Evolutionary conservation across 306 rosid genomes (phyloP), one percentile per base, ranked within the genome.

Genomic region (Cicer chorassanicum): DNA sequence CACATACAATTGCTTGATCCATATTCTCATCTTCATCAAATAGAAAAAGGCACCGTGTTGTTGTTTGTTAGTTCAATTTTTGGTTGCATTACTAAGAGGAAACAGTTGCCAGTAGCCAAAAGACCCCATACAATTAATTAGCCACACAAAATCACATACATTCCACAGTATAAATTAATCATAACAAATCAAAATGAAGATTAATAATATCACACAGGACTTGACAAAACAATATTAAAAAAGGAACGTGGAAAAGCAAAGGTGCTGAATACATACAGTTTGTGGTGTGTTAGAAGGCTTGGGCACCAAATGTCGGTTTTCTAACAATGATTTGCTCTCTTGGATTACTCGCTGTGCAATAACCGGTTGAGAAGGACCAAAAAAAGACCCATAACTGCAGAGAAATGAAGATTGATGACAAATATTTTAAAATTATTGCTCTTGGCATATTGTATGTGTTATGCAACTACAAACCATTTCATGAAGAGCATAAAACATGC

Each of bases 301-400:
- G 55, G 96, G 50, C 9, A 88, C 54, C 87, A 91, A 83, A 68
- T 93, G 93, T 64, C 85, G 84, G 76, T 77, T 93, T 83, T 88
- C 97, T 78, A 91, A 66, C 67, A 93, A 63, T 1, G 97, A 91
- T 84, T 89, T 91, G 92, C 96, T 89, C 88, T 93, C 98, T 83
- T 91, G 97, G 63, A 93, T 93, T 43, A 93, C 98, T 87, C 98
- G 82, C 43, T 84, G 88, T 45, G 98, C 85, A 73, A 93, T 89
- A 75, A 85, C 86, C 16, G 98, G 97, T 77, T 87, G 89, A 72
- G 97, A 88, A 41, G 97, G 92, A 50, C 97, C 98, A 78, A 93
- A 93, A 85, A 93, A 93, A 8, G 96, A 89, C 29, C 98, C 98
- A 75, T 72, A 93, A 83, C 98, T 93, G 96, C 89, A 83, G 29